Evolutionary conservation across 768 basidiomycete species (phyloP), one percentile per base, ranked within the genome.

Genomic region (Mycena chlorophos): DNA sequence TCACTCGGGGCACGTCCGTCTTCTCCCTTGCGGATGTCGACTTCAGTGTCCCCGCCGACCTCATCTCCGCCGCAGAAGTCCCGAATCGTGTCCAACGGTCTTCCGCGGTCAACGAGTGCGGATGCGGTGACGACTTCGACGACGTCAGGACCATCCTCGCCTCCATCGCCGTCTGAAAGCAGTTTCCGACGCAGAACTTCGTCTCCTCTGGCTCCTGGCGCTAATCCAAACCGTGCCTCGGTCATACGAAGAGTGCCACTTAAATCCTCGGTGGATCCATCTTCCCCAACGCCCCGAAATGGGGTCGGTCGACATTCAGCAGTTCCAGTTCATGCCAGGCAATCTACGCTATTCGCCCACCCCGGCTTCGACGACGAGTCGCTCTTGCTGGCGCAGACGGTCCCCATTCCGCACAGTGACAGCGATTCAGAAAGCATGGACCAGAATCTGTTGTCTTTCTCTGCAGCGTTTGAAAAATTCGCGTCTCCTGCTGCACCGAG

Each of bases 351-450:
- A 37, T 72, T 81, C 39, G 70, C 77, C 25, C 73, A 74, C 59
- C 64, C 73, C 17, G 68, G 71, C 40, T 71, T 67, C 56, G 70
- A 75, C 17, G 82, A 89, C 34, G 81, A 87, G 38, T 84, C 86
- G 25, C 73, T 91, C 3, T 78, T 92, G 34, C 73, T 87, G 42
- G 88, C 90, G 1, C 82, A 86, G 54, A 75, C 76, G 23, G 85
- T 90, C 34, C 91, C 89, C n/a, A 77, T 90, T 19, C 89, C 90
- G 2, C 86, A 84, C 60, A 83, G 82, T 54, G 82, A 86, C 62
- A 84, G 79, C 59, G 89, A 90, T 63, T 88, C 85, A 0, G 89
- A 89, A 31, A 61, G 54, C 50, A 77, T 75, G 63, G 83, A 82
- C 47, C 75, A 79, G 23, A 85, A 90, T 60, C 71, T 83, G 17